Evolutionary conservation across 352 stramenopile genomes (phyloP).

Genomic region (Pythium brachiatum): DNA sequence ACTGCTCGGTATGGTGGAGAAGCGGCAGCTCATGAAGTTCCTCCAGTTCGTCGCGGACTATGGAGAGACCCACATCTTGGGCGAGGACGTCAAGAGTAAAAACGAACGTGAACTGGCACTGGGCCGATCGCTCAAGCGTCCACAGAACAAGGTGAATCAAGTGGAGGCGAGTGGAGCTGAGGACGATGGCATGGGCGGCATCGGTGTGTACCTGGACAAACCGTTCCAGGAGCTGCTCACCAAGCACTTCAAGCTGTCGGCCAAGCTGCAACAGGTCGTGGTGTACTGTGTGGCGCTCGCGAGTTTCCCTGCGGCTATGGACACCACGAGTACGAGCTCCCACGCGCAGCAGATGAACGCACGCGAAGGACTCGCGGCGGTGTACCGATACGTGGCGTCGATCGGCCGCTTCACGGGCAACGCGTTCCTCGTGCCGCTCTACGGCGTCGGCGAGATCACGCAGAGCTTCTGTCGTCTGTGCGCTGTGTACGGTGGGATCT

Average conservation of each 20-base stretch:
- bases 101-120: slow-evolving; percentile 83
- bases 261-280: slow-evolving; percentile 77
- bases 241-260: slow-evolving; percentile 70
- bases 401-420: slow-evolving; percentile 86
- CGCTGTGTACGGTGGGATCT: slow-evolving; percentile 86
- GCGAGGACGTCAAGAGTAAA: slow-evolving; percentile 75
- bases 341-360: slow-evolving; percentile 49
- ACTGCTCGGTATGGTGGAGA: slow-evolving; percentile 81
- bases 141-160: slow-evolving; percentile 84
- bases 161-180: slow-evolving; percentile 8
- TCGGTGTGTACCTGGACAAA: slow-evolving; percentile 43
- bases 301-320: slow-evolving; percentile 36
- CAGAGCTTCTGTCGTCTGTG: slow-evolving; percentile 87
- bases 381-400: slow-evolving; percentile 48
- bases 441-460: slow-evolving; percentile 82
- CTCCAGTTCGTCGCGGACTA: slow-evolving; percentile 88
- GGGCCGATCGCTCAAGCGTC: slow-evolving; percentile 74
- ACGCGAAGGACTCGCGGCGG: slow-evolving; percentile 26
- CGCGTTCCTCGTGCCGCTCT: slow-evolving; percentile 80
- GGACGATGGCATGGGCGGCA: slow-evolving; percentile 12
- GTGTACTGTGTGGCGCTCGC: slow-evolving; percentile 84
- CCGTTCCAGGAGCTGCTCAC: slow-evolving; percentile 72
- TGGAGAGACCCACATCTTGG: slow-evolving; percentile 62
- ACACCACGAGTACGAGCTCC: not conserved
- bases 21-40: slow-evolving; percentile 90